Evolutionary conservation across 225 moss, liverwort and hornwort species (phyloP).

Genomic region (Sphagnum contortum): DNA sequence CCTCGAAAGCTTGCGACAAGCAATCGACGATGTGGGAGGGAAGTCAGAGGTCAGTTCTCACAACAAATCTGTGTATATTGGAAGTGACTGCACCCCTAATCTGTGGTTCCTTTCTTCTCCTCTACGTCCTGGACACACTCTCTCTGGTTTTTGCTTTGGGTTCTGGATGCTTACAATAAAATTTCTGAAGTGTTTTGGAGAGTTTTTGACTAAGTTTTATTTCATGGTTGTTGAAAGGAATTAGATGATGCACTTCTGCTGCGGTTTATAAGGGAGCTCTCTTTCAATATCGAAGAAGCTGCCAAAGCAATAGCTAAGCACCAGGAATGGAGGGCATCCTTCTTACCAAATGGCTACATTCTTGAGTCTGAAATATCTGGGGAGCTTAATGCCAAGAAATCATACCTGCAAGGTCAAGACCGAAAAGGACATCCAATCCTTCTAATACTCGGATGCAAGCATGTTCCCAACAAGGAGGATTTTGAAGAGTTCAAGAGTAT

Average conservation of each 20-base stretch:
- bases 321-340: constrained; percentile 44
- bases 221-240: constrained; percentile 17
- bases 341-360: constrained; percentile 48
- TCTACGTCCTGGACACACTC: too few relatives aligned
- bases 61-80: neutral
- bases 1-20: constrained; percentile 29
- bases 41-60: constrained; percentile 26
- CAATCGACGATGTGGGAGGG: constrained; percentile 25
- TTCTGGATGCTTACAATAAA: neutral
- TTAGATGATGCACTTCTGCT: constrained; percentile 34
- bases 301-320: constrained; percentile 38
- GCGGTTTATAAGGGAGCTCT: constrained; percentile 33
- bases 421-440: constrained; percentile 52
- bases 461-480: constrained; percentile 64
- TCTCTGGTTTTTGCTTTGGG: too few relatives aligned
- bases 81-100: neutral
- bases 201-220: neutral
- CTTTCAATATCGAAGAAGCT: constrained; percentile 39
- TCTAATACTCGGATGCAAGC: constrained; percentile 50
- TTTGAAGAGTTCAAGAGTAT: constrained; percentile 68
- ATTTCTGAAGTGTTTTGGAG: neutral
- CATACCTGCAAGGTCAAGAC: constrained; percentile 52
- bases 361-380: constrained; percentile 30
- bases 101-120: too few relatives aligned
- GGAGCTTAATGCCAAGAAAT: constrained; percentile 59